Percentiles rank a stretch among this genome's conserved stretches.
These are phyloP conservation scores for Scedosporium dehoogii DNA, from an alignment of 2,329 filamentous ascomycete genomes.

Conservation along the genomic window DNA sequence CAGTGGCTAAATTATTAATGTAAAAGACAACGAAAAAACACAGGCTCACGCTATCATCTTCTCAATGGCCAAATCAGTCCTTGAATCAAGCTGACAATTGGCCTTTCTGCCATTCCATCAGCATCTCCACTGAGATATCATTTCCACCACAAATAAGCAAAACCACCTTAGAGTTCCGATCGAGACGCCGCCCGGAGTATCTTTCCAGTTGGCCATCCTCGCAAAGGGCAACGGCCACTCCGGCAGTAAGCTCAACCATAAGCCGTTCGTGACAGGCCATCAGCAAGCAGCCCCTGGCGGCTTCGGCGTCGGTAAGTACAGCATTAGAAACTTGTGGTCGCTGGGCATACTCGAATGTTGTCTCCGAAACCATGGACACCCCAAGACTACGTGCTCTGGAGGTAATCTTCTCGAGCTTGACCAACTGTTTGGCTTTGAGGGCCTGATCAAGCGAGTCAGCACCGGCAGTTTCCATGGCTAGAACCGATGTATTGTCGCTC, in stretches of 20 bases:
- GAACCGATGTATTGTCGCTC: constrained; percentile 36
- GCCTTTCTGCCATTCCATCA: constrained; percentile 13
- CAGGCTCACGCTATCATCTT: no score
- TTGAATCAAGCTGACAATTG: neutral
- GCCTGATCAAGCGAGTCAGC: constrained; percentile 55
- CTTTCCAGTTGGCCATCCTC: constrained; percentile 15
- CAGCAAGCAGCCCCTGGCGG: constrained; percentile 63
- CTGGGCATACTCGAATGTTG: constrained; percentile 42
- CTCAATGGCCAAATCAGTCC: no score
- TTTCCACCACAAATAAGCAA: constrained; percentile 21
- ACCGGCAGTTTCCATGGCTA: constrained; percentile 68
- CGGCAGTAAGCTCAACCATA: constrained; percentile 77
- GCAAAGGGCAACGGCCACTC: constrained; percentile 52
- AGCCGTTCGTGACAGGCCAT: constrained; percentile 75
- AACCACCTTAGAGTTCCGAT: constrained; percentile 17
- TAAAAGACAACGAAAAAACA: no score
- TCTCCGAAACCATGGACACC: constrained; percentile 56
- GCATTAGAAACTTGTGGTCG: constrained; percentile 18
- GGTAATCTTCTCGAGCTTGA: constrained; percentile 62
- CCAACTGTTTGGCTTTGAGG: constrained; percentile 39
- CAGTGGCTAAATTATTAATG: no score
- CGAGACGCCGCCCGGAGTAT: constrained; percentile 13
- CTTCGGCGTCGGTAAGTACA: constrained; percentile 48
- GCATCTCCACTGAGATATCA: constrained; percentile 21
- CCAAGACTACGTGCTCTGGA: constrained; percentile 68